A percentile compares a stretch with the other conserved stretches of the same genome.
Conservation (phyloP, 108 stramenopile genomes). For the Cyclostephanos invisitatus region DNA sequence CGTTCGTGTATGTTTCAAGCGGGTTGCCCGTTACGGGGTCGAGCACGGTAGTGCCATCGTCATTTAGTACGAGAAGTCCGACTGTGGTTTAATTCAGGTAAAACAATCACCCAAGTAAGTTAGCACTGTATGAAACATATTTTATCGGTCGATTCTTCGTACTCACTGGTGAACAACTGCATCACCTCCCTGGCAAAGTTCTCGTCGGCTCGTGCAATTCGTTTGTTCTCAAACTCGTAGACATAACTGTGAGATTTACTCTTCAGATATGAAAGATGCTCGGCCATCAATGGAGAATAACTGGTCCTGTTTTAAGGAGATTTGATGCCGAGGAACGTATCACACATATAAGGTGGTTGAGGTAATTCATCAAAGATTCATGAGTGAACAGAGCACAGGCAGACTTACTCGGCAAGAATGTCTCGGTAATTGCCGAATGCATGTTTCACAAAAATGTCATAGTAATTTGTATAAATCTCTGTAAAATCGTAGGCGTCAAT, state of each 20-base stretch:
- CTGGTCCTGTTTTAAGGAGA: constrained; percentile 10
- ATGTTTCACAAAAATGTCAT: constrained; percentile 68
- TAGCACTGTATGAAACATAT: neutral
- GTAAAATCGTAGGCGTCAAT: constrained; percentile 32
- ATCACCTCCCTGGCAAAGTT: constrained; percentile 46
- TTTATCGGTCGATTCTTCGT: neutral
- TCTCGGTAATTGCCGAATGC: constrained; percentile 79
- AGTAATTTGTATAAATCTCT: constrained; percentile 43
- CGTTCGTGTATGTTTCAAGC: constrained; percentile 64
- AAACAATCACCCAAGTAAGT: constrained; percentile 7
- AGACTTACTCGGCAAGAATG: constrained; percentile 61
- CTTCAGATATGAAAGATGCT: constrained; percentile 51
- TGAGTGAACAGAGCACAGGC: neutral
- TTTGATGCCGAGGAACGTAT: neutral
- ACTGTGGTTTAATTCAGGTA: constrained; percentile 56
- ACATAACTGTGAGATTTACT: constrained; percentile 46
- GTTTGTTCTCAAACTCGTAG: constrained; percentile 26
- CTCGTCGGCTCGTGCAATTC: constrained; percentile 34
- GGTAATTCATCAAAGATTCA: neutral
- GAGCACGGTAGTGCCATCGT: constrained; percentile 61
- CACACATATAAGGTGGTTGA: neutral
- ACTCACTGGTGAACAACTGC: constrained; percentile 20
- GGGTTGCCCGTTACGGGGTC: constrained; percentile 36
- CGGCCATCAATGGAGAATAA: constrained; percentile 57
- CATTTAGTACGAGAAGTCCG: constrained; percentile 59